phyloP scores from a whole-genome alignment of 176 grass and related monocot species.

The Elymus sibiricus region DNA sequence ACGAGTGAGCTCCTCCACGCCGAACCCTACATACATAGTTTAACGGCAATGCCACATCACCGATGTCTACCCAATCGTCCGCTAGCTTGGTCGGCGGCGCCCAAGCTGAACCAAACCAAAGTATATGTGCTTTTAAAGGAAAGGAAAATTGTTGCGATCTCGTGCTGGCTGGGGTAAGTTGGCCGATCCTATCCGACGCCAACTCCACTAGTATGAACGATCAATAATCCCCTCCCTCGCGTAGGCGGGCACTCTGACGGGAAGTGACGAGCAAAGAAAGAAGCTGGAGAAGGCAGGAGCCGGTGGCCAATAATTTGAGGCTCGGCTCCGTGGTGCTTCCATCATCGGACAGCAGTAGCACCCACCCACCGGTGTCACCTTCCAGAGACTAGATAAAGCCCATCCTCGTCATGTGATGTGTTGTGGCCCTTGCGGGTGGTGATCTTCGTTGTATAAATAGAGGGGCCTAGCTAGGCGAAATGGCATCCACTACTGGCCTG shows the following conservation, averaged over 20 bases:
- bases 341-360: not conserved
- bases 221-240: no score
- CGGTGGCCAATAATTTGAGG: conserved; percentile 8
- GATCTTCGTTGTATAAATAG: conserved; percentile 33
- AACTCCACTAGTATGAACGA: not conserved
- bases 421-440: no score
- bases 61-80: not conserved
- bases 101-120: not conserved
- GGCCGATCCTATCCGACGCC: not conserved
- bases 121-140: not conserved
- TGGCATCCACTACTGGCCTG: not conserved
- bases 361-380: conserved; percentile 12
- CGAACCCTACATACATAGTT: not conserved
- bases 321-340: not conserved
- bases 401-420: not conserved
- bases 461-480: not conserved
- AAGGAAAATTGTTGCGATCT: not conserved
- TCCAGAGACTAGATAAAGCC: conserved; percentile 25
- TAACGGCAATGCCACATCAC: not conserved
- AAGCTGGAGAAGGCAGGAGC: not conserved
- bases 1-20: not conserved
- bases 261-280: conserved; percentile 9
- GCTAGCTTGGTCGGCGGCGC: not conserved
- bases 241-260: conserved; percentile 34
- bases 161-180: not conserved